Evolutionary conservation across 305 asterid genomes (phyloP).

Genomic region (Fraxinus paxiana): DNA sequence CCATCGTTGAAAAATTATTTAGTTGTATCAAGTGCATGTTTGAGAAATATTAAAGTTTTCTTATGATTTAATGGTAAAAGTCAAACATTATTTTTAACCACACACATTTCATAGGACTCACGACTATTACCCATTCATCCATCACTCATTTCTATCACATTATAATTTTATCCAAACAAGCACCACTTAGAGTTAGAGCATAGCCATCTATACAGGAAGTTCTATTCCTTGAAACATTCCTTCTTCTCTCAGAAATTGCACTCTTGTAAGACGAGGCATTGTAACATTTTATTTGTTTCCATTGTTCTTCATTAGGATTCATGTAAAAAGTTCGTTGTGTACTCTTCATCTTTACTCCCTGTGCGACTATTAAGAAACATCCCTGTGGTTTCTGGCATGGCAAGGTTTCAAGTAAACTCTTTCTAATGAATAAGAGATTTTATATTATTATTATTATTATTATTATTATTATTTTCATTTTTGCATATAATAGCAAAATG

Average conservation of each 20-base stretch:
- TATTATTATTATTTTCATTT: background rate
- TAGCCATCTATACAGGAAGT: background rate
- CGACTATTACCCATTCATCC: background rate
- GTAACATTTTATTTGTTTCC: background rate
- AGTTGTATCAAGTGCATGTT: background rate
- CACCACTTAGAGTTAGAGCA: background rate
- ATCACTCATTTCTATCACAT: background rate
- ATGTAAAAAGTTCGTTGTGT: background rate
- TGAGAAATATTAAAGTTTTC: background rate
- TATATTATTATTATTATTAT: too few relatives aligned
- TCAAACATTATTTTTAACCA: background rate
- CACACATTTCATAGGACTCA: background rate
- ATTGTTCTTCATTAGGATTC: too few relatives aligned
- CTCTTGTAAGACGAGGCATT: background rate
- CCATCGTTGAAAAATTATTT: background rate
- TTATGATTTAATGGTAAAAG: background rate
- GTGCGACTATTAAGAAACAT: background rate
- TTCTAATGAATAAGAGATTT: background rate
- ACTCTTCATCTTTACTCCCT: background rate
- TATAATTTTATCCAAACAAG: background rate
- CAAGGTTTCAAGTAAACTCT: background rate
- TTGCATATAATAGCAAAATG: background rate
- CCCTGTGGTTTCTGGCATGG: background rate
- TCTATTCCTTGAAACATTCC: background rate
- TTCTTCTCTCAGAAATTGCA: background rate